Conservation (phyloP, 2,329 filamentous ascomycete species). For the Ophiocordyceps robertsii region DNA sequence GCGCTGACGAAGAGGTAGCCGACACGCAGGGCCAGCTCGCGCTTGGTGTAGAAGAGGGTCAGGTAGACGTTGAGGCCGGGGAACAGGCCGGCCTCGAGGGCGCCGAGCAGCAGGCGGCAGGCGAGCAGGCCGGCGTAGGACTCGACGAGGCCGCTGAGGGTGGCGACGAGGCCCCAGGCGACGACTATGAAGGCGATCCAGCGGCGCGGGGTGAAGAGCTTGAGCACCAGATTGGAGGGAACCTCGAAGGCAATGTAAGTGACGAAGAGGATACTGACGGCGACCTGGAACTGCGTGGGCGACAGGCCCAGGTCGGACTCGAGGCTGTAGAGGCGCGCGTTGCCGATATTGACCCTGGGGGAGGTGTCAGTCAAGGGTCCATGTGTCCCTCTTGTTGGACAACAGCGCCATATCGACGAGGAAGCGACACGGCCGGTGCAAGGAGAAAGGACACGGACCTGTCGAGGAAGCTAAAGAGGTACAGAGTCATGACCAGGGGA, state of each 20-base stretch:
- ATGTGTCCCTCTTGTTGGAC: neutral
- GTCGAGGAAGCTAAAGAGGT: slow-evolving; percentile 65
- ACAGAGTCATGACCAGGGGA: slow-evolving; percentile 54
- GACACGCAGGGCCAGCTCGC: slow-evolving; percentile 58
- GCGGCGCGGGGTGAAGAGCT: slow-evolving; percentile 45
- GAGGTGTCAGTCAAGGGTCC: neutral
- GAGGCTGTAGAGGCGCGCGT: slow-evolving; percentile 52
- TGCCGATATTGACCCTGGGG: slow-evolving; percentile 55
- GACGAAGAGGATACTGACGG: slow-evolving; percentile 54
- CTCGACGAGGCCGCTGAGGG: slow-evolving; percentile 53
- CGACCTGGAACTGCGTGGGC: slow-evolving; percentile 54
- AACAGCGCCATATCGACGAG: slow-evolving; percentile 9
- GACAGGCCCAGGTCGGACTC: slow-evolving; percentile 48
- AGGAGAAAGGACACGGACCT: slow-evolving; percentile 24
- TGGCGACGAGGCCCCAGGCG: slow-evolving; percentile 56
- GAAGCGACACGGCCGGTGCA: too few species aligned
- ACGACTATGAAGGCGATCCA: slow-evolving; percentile 53
- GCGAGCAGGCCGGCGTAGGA: slow-evolving; percentile 54
- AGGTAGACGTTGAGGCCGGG: slow-evolving; percentile 57
- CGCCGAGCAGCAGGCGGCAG: slow-evolving; percentile 54
- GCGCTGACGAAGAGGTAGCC: slow-evolving; percentile 61
- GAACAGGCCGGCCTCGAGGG: slow-evolving; percentile 57
- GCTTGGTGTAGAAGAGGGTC: slow-evolving; percentile 64
- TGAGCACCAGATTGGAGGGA: slow-evolving; percentile 51
- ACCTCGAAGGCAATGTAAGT: slow-evolving; percentile 51